Conservation (phyloP, 2,329 filamentous ascomycete genomes). For the Camillea tinctor region DNA sequence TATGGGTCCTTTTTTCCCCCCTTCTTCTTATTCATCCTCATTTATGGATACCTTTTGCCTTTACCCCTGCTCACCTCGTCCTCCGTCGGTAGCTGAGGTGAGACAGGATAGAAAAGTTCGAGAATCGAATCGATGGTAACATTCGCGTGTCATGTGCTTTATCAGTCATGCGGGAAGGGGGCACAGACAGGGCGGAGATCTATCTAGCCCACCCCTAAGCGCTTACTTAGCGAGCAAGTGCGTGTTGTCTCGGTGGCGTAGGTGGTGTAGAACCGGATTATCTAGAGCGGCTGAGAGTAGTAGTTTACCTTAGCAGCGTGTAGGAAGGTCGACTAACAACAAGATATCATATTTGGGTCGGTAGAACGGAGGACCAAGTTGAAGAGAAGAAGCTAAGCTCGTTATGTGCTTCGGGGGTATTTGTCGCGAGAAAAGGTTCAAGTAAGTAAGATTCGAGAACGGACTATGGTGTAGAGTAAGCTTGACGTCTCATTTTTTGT, state of each 20-base stretch:
- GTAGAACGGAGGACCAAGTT: too few relatives aligned
- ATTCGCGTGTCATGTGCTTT: neutral
- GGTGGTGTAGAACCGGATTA: neutral
- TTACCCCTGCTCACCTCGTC: neutral
- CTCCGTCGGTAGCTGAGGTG: neutral
- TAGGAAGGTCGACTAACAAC: neutral
- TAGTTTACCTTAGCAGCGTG: neutral
- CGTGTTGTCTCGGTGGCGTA: neutral
- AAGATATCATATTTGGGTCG: too few relatives aligned
- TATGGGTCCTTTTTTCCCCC: too few relatives aligned
- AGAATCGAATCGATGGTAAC: neutral
- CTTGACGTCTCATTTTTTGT: too few relatives aligned
- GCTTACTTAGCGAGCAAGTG: neutral
- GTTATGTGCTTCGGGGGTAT: too few relatives aligned
- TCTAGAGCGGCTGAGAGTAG: neutral
- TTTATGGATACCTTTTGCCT: neutral
- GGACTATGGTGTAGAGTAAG: too few relatives aligned
- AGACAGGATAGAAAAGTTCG: neutral
- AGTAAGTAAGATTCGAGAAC: too few relatives aligned
- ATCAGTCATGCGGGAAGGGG: neutral
- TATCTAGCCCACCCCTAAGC: neutral
- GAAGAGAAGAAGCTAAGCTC: too few relatives aligned
- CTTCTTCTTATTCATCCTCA: neutral
- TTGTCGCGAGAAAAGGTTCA: too few relatives aligned
- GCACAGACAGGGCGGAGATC: neutral